phyloP scores from a whole-genome alignment of 345 rosid species.

The Chamaenerion angustifolium region DNA sequence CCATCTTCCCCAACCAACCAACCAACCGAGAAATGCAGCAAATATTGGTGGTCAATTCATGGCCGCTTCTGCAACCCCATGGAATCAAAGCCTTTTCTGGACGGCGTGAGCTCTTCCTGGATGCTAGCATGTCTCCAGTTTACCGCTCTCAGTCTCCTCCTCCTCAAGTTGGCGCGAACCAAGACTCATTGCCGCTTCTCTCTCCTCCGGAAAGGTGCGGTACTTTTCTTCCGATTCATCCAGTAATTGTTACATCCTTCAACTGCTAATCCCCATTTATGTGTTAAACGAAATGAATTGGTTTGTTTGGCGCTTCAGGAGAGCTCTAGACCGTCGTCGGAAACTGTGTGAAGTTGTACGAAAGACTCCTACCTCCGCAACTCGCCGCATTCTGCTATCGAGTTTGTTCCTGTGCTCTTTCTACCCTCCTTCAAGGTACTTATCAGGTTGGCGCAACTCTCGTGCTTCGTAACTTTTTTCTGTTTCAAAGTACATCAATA shows the following conservation, averaged over 20 bases:
- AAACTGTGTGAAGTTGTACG: constrained; percentile 24
- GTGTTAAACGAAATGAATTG: constrained; percentile 1
- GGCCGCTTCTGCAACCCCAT: constrained; percentile 6
- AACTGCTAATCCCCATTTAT: neutral
- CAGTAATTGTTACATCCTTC: no score
- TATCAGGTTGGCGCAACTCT: constrained; percentile 70
- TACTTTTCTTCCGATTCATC: neutral
- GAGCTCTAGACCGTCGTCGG: constrained; percentile 18
- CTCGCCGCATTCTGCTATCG: constrained; percentile 42
- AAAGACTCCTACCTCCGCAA: constrained; percentile 21
- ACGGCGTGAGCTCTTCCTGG: constrained; percentile 23
- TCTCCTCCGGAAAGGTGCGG: constrained; percentile 2
- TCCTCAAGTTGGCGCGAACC: constrained; percentile 1
- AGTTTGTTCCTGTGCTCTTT: constrained; percentile 41
- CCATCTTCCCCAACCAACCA: neutral
- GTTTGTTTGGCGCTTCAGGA: constrained; percentile 18
- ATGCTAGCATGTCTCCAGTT: constrained; percentile 12
- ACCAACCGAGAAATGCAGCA: constrained; percentile 6
- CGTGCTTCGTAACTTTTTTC: constrained; percentile 12
- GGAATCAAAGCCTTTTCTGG: constrained; percentile 14
- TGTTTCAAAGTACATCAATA: neutral
- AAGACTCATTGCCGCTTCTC: neutral
- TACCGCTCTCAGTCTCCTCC: constrained; percentile 4
- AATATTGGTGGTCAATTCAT: constrained; percentile 14
- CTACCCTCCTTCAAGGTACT: constrained; percentile 79